These are phyloP conservation scores for Porphyra umbilicalis DNA, from an alignment of 31 red algal species.

Conservation along the genomic window DNA sequence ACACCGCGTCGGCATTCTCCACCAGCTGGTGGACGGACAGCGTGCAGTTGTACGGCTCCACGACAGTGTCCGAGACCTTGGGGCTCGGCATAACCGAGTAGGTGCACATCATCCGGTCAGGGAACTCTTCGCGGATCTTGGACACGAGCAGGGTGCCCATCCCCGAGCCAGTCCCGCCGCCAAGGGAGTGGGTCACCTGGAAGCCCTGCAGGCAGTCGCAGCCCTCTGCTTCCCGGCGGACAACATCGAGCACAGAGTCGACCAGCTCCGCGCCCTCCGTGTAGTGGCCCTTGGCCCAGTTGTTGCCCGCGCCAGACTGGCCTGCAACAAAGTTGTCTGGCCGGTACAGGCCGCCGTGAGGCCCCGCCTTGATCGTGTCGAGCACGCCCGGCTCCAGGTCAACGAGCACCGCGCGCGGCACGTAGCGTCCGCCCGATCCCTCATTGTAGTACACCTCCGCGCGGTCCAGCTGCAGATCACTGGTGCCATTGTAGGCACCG, in stretches of 20 bases:
- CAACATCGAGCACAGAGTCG: slow-evolving; percentile 76
- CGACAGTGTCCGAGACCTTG: slow-evolving; percentile 96
- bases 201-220: slow-evolving; percentile 97
- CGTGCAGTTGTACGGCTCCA: slow-evolving; percentile 98
- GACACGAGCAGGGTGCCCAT: slow-evolving; percentile 89
- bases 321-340: slow-evolving; percentile 98
- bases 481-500: slow-evolving; percentile 62
- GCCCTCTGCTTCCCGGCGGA: slow-evolving; percentile 83
- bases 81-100: slow-evolving; percentile 96
- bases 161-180: slow-evolving; percentile 93
- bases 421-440: slow-evolving; percentile 85
- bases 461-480: slow-evolving; percentile 85
- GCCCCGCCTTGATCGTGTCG: slow-evolving; percentile 68
- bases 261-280: slow-evolving; percentile 97
- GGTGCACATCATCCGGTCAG: slow-evolving; percentile 98
- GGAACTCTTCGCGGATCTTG: slow-evolving; percentile 97
- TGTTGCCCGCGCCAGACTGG: slow-evolving; percentile 94
- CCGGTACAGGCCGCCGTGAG: slow-evolving; percentile 74
- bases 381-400: slow-evolving; percentile 97
- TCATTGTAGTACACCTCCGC: slow-evolving; percentile 97
- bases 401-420: slow-evolving; percentile 88
- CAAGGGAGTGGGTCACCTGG: slow-evolving; percentile 94
- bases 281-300: slow-evolving; percentile 99
- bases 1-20: slow-evolving; percentile 94
- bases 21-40: slow-evolving; percentile 95